Percentiles rank a stretch among this genome's conserved stretches.
Conservation (phyloP, 345 rosid genomes). For the Luvunga scandens region DNA sequence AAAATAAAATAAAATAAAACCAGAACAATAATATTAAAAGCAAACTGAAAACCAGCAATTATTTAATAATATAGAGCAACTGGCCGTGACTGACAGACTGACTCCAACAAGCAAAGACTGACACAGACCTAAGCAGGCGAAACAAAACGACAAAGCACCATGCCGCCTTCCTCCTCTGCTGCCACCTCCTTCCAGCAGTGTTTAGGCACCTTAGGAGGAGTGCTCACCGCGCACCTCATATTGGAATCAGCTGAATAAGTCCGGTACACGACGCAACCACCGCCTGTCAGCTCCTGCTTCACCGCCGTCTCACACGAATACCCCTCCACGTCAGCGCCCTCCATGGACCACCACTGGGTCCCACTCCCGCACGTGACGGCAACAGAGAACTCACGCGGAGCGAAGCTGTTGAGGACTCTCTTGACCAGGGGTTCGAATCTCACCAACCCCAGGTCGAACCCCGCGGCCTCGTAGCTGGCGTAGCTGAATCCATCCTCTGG, state of each 20-base stretch:
- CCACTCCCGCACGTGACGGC: conserved; percentile 38
- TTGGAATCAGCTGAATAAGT: neutral
- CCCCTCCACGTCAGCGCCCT: conserved; percentile 37
- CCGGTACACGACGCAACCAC: conserved; percentile 30
- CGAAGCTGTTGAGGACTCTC: conserved; percentile 54
- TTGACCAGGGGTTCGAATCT: conserved; percentile 34
- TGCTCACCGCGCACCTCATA: neutral
- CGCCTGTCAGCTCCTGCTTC: conserved; percentile 48
- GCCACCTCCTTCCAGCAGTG: conserved; percentile 28
- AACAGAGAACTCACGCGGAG: conserved; percentile 56
- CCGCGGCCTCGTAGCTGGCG: conserved; percentile 76
- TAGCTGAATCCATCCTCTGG: conserved; percentile 83
- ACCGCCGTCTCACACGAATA: conserved; percentile 35
- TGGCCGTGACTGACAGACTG: no score
- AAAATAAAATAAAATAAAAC: no score
- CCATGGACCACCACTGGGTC: conserved; percentile 21
- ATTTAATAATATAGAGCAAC: no score
- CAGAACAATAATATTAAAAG: no score
- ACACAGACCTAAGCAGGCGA: neutral
- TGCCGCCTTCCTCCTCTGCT: conserved; percentile 21
- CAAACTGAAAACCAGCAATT: no score
- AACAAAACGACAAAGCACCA: conserved; percentile 26
- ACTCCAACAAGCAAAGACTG: neutral
- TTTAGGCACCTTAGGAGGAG: conserved; percentile 3
- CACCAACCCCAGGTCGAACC: conserved; percentile 39